Evolutionary conservation across 1,139 yeast species (phyloP), one percentile per base, ranked within the genome.

Genomic region (Geotrichum carabidarum): DNA sequence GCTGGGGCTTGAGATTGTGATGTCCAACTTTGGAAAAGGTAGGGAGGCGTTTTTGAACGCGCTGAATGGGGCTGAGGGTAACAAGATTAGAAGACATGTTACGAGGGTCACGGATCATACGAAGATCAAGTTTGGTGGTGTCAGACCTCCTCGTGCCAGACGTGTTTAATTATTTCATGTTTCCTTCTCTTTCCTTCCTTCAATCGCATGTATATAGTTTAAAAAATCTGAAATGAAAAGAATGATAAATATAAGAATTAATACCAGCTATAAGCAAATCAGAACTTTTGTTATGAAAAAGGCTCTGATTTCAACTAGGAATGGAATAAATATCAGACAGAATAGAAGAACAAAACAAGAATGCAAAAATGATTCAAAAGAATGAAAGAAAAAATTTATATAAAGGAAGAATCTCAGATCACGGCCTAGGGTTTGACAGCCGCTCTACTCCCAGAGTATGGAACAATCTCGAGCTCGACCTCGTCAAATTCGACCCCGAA

Each of bases 61-160:
- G 1, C 78, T 93, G 62, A 82, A 82, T 65, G 97, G 98, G 63
- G 86, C 86, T 67, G 98, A 93, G 74, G 98, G 98, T 51, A 75
- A 78, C 45, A 71, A 74, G 46, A 74, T 93, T 50, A 81, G 88
- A 65, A 79, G 80, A 17, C 75, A 78, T 59, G 79, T 93, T 48
- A 78, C 78, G 44, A 80, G 91, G 65, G 74, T 93, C 37, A 78
- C 85, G 54, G 98, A 93, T 67, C 78, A 79, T 59, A 88, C 98
- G 15, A 80, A 81, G 59, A 78, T 93, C 75, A 86, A 85, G 71
- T 88, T 88, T 67, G 99, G 99, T 77, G 98, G 98, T 76, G 84
- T 81, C 52, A 82, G 95, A 67, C 78, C 95, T 22, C 94, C 93
- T 73, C 83, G 84, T 68, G 78, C 78, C 59, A 86, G 97, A 76